Evolutionary conservation across 2,329 filamentous ascomycete species (phyloP).

Genomic region (Karstenula rhodostoma): DNA sequence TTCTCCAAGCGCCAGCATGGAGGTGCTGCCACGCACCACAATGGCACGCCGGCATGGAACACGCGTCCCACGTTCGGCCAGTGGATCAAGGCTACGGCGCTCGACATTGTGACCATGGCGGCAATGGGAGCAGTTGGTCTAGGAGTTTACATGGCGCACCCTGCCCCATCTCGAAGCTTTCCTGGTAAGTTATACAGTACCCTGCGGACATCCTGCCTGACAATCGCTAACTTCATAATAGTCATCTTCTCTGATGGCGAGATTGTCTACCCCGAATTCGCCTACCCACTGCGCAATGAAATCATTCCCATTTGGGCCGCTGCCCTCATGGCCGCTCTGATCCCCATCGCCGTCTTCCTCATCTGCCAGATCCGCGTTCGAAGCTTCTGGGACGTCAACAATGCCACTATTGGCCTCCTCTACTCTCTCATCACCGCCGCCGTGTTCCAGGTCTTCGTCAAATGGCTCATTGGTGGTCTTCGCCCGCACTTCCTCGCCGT

Average conservation of each 20-base stretch:
- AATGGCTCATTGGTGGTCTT: slow-evolving; percentile 73
- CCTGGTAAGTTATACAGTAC: slow-evolving; percentile 52
- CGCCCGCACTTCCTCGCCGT: slow-evolving; percentile 74
- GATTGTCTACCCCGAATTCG: slow-evolving; percentile 73
- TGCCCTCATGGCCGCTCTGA: slow-evolving; percentile 69
- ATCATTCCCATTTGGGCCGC: slow-evolving; percentile 76
- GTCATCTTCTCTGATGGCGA: slow-evolving; percentile 72
- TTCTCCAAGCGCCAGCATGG: slow-evolving; percentile 31
- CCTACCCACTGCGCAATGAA: slow-evolving; percentile 74
- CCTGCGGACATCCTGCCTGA: neutral
- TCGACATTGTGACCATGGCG: slow-evolving; percentile 74
- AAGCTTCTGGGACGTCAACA: slow-evolving; percentile 66
- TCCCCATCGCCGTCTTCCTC: slow-evolving; percentile 72
- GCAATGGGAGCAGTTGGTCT: slow-evolving; percentile 71
- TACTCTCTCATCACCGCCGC: slow-evolving; percentile 74
- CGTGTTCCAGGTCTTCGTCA: slow-evolving; percentile 80
- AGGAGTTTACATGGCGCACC: slow-evolving; percentile 71
- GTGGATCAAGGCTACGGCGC: slow-evolving; percentile 72
- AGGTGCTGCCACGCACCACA: slow-evolving; percentile 23
- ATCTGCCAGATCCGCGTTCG: slow-evolving; percentile 71
- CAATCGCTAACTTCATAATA: neutral
- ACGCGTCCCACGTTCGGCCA: slow-evolving; percentile 68
- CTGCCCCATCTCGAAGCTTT: slow-evolving; percentile 74
- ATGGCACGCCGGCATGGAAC: slow-evolving; percentile 35
- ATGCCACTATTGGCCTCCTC: slow-evolving; percentile 72